Base-by-base conservation (phyloP, 257 asterid species). In the Solanum gandarillasii region DNA sequence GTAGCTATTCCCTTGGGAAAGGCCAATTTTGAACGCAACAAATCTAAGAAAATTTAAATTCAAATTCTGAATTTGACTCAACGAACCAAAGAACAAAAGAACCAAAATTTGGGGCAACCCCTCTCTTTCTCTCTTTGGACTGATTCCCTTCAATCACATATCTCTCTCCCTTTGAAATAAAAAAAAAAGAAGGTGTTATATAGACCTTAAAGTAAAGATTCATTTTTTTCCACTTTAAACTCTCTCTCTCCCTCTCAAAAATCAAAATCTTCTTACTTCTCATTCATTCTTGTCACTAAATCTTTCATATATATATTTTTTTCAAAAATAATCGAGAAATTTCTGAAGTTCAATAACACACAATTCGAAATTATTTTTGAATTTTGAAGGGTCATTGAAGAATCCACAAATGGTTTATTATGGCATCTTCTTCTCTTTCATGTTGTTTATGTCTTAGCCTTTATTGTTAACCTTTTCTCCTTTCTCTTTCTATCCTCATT, bases 401-500 rank as follows among this genome's bases (percentile, higher is more conserved):
- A 76, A 83, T 87, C 87, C 90, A 78, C 88, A 88, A 18, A 58
- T 89, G 55, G 52, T 72, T 83, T 12, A 85, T 75, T 5, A 87
- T 75, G 86, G 70, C 83, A 87, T 86, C 86, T 32, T 87, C 89
- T 76, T 41, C 55, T 39, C 38, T 39, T 86, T 87, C 92, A 90
- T 87, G 81, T 83, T 67, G 87, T 89, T 91, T 76, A 27, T 88
- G 91, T 90, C 88, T 86, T 32, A 5, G 72, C 91, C 85, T 89
- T 89, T 87, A 86, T 89, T 90, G 86, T 72, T 12, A 75, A 58
- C 85, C 75, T 48, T 29, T 27, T 62, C 48, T 20, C 88, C 3
- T 46, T 23, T 55, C 31, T 71, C 32, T n/a, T 62, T n/a, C 32
- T 62, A n/a, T 62, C 71, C 32, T n/a, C 31, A 62, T 62, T n/a